Evolutionary conservation across 306 rosid species (phyloP).

Genomic region (Inga leiocalycina): DNA sequence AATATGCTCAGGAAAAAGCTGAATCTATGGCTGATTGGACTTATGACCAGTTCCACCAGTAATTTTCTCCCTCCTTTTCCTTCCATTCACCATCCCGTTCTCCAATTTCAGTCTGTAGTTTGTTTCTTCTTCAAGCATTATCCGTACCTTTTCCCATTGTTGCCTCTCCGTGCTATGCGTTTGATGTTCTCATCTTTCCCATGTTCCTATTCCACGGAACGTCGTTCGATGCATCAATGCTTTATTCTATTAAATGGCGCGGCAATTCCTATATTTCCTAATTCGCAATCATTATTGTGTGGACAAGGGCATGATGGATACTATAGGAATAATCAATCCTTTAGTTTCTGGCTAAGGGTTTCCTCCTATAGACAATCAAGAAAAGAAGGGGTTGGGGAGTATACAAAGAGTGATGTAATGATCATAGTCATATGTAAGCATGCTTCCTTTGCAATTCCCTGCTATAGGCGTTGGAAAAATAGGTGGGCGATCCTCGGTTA

Average conservation of each 20-base stretch:
- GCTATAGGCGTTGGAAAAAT: not conserved
- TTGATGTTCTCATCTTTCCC: not conserved
- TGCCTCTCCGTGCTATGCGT: not conserved
- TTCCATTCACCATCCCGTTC: not conserved
- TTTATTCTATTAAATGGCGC: not conserved
- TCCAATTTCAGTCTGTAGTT: not conserved
- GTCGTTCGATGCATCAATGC: not conserved
- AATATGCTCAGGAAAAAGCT: conserved; percentile 25
- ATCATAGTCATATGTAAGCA: not conserved
- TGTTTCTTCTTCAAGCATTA: not conserved
- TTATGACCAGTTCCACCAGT: conserved; percentile 41
- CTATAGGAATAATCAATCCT: not conserved
- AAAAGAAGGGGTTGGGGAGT: not conserved
- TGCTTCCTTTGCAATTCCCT: not conserved
- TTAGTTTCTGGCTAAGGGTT: not conserved
- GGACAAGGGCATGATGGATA: not conserved
- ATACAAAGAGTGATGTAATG: not conserved
- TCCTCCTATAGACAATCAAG: not conserved
- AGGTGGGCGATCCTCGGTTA: not conserved
- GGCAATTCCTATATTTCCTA: not conserved
- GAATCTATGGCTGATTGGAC: conserved; percentile 41
- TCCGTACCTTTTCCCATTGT: not conserved
- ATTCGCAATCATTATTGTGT: not conserved
- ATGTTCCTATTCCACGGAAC: not conserved
- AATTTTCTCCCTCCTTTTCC: not conserved